Evolutionary conservation across 1,284 basidiomycete genomes (phyloP).

Genomic region (Chalciporus sp.): DNA sequence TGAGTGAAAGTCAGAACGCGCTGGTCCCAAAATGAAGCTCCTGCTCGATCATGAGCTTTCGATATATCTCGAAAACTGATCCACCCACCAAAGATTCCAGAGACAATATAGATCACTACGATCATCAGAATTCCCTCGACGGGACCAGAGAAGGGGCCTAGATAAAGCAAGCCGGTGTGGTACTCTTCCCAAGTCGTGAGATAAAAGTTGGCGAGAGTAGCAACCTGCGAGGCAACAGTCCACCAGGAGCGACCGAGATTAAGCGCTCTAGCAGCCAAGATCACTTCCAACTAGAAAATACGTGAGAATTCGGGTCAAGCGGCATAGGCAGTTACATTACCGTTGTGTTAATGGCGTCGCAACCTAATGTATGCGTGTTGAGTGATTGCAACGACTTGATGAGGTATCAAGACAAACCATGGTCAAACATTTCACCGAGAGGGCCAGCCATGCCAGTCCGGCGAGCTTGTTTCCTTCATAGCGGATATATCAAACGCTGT

Average conservation of each 20-base stretch:
- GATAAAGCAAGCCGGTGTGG: slow-evolving; percentile 88
- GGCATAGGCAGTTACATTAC: slow-evolving; percentile 43
- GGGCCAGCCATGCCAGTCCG: slow-evolving; percentile 96
- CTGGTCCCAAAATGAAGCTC: slow-evolving; percentile 85
- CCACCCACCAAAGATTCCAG: slow-evolving; percentile 69
- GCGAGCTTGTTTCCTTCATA: slow-evolving; percentile 87
- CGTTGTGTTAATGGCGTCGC: slow-evolving; percentile 94
- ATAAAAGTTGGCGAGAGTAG: slow-evolving; percentile 93
- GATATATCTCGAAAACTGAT: not conserved
- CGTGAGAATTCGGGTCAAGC: slow-evolving; percentile 4
- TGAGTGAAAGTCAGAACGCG: slow-evolving; percentile 64
- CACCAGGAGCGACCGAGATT: slow-evolving; percentile 95
- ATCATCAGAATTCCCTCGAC: slow-evolving; percentile 96
- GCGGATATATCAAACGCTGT: not conserved
- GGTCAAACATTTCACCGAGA: slow-evolving; percentile 96
- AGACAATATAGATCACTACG: slow-evolving; percentile 75
- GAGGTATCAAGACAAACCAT: slow-evolving; percentile 56
- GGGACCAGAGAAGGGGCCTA: slow-evolving; percentile 94
- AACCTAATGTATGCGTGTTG: slow-evolving; percentile 48
- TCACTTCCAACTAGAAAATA: slow-evolving; percentile 72
- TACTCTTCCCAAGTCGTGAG: slow-evolving; percentile 98
- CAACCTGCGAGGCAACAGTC: slow-evolving; percentile 88
- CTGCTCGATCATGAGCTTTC: slow-evolving; percentile 36
- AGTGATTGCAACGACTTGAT: not conserved
- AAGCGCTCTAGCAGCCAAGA: slow-evolving; percentile 83